Evolutionary conservation across 2,329 filamentous ascomycete species (phyloP).

Genomic region (Calonectria pseudoreteaudii): DNA sequence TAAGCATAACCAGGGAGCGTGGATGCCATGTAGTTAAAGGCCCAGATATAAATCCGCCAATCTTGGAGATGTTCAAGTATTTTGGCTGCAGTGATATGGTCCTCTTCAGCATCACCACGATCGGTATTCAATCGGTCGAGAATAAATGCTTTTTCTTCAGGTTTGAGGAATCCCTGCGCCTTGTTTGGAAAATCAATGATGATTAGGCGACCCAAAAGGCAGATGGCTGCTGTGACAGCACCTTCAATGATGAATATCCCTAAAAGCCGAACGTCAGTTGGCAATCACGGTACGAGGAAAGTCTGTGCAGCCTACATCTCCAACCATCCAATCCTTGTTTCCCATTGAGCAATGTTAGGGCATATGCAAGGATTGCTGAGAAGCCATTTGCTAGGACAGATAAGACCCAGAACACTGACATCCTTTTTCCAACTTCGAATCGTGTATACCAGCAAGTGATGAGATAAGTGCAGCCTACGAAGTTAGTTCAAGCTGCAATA

Average conservation of each 20-base stretch:
- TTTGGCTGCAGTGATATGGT: background rate
- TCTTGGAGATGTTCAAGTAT: constrained; percentile 11
- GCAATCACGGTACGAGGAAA: background rate
- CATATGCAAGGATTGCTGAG: constrained; percentile 18
- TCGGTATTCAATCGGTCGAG: constrained; percentile 14
- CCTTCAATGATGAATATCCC: constrained; percentile 29
- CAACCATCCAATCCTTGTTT: constrained; percentile 8
- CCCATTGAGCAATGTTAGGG: constrained; percentile 8
- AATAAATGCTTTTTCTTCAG: constrained; percentile 9
- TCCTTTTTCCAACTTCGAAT: constrained; percentile 11
- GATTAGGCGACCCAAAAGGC: constrained; percentile 6
- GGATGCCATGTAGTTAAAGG: constrained; percentile 21
- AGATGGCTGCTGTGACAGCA: constrained; percentile 12
- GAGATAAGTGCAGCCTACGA: constrained; percentile 10
- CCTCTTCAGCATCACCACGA: constrained; percentile 22
- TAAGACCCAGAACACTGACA: constrained; percentile 14
- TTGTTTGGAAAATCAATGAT: constrained; percentile 25
- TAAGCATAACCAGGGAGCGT: constrained; percentile 19
- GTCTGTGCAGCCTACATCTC: constrained; percentile 7
- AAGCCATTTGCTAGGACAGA: constrained; percentile 5
- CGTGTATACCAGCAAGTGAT: constrained; percentile 19
- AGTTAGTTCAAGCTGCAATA: background rate
- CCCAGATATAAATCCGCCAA: constrained; percentile 20
- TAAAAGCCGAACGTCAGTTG: background rate
- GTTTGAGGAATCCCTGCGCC: constrained; percentile 12